Base-by-base conservation (phyloP, 305 asterid genomes). In the Plantago rigida region DNA sequence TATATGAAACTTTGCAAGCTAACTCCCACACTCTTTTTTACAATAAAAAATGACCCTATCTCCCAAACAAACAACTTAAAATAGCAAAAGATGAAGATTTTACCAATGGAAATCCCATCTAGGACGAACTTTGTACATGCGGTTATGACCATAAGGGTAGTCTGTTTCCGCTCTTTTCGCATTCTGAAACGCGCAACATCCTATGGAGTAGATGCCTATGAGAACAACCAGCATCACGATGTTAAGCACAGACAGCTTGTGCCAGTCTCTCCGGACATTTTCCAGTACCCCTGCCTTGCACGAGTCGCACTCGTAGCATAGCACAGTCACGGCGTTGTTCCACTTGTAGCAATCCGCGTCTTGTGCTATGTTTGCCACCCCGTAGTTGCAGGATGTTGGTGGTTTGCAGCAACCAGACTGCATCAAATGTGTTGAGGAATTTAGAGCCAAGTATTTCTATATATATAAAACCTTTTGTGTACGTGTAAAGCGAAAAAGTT, bases 361-460 rank as follows among this genome's bases (percentile, higher is more conserved):
- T 67, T 86, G 94, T 1, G 73, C 65, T 65, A 67, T 47, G 63
- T 66, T 49, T 29, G 93, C 62, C 26, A 72, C 73, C 9, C 70
- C 89, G 68, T 88, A 92, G 69, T 79, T 78, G 86, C 99, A 92
- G 12, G 89, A 44, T 0, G 93, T 88, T 5, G 99, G 99, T 3
- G 99, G 99, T 75, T 92, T 92, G 82, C 99, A 92, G 55, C 96
- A 92, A 3, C 96, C 99, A 24, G 99, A 92, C 99, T 92, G 73
- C 71, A 69, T 24, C 39, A 11, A n/a, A 17, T 19, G 26, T 11
- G 12, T 56, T 26, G 36, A 7, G 9, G 19, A 14, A 8, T 14
- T 34, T 34, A 34, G 41, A 34, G 41, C 1, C 9, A 3, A 6
- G 36, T 29, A 11, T 9, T 28, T 8, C 47, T 9, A 51, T 10